Conservation (phyloP, 805 yeast genomes). For the Metschnikowia similis region DNA sequence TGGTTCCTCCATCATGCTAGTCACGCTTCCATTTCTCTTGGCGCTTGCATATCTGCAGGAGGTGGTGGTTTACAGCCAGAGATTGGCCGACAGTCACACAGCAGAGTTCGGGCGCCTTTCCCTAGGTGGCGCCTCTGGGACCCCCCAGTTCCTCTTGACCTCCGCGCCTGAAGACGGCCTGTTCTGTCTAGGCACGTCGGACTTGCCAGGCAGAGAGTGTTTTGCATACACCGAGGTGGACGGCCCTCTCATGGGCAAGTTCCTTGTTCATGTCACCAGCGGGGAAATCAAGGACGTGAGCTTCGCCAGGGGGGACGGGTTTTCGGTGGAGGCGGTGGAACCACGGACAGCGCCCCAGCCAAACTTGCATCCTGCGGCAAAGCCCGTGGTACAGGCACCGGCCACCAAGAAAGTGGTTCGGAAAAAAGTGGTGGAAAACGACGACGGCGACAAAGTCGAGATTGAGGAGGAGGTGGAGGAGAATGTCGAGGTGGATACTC, state of each 20-base stretch:
- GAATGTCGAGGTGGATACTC: conserved; percentile 24
- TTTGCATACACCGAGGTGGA: conserved; percentile 20
- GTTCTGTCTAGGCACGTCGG: conserved; percentile 32
- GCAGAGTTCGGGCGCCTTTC: conserved; percentile 15
- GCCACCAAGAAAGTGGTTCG: conserved; percentile 16
- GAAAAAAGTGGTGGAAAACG: conserved; percentile 16
- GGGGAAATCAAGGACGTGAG: conserved; percentile 7
- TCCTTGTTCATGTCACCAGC: conserved; percentile 5
- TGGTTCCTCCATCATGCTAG: conserved; percentile 1
- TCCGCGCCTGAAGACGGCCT: conserved; percentile 7
- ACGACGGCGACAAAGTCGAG: conserved; percentile 22
- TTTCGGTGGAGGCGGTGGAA: conserved; percentile 1
- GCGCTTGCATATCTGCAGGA: conserved; percentile 8
- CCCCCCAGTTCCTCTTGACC: conserved; percentile 9
- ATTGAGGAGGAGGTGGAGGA: conserved; percentile 20
- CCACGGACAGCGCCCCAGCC: conserved; percentile 23
- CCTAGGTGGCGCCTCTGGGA: conserved; percentile 8
- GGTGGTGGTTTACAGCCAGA: conserved; percentile 5
- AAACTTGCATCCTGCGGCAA: conserved; percentile 20
- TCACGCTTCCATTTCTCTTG: neutral
- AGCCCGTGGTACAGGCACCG: conserved; percentile 8
- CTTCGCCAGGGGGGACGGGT: conserved; percentile 1
- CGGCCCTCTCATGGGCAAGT: conserved; percentile 7
- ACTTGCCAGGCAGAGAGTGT: conserved; percentile 27
- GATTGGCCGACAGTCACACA: neutral